Evolutionary conservation across 2,329 filamentous ascomycete genomes (phyloP).

Genomic region (Cercospora beticola): DNA sequence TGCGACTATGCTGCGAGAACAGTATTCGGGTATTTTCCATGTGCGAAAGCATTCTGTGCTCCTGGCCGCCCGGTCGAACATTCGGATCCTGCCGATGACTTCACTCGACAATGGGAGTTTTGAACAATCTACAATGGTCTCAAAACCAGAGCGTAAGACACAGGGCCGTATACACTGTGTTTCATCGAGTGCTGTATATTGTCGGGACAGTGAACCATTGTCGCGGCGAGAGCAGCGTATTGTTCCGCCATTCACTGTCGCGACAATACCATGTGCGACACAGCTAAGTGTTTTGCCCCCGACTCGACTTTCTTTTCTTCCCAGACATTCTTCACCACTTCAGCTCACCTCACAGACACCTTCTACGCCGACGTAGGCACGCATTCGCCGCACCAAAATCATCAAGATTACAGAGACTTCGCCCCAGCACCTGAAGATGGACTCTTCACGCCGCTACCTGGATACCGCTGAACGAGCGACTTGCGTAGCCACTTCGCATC

Average conservation of each 20-base stretch:
- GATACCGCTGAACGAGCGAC: neutral
- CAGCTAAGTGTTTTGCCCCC: neutral
- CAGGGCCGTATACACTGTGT: neutral
- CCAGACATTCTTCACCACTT: neutral
- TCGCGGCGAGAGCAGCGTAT: neutral
- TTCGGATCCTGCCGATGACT: neutral
- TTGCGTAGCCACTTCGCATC: slow-evolving; percentile 5
- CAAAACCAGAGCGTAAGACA: neutral
- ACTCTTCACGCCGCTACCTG: slow-evolving; percentile 1
- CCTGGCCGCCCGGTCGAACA: neutral
- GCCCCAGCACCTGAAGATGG: neutral
- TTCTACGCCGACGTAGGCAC: neutral
- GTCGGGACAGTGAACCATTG: neutral
- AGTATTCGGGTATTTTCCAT: neutral
- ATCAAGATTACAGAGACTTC: neutral
- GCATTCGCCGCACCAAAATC: neutral
- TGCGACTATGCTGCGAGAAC: neutral
- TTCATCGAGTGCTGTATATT: neutral
- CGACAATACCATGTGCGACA: neutral
- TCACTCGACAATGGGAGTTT: neutral
- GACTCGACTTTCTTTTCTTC: neutral
- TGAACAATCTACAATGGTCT: neutral
- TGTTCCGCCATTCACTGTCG: neutral
- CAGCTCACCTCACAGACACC: neutral
- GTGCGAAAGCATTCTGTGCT: neutral